These are phyloP conservation scores for Ogataea pini DNA, from an alignment of 805 yeast species.

Conservation along the genomic window DNA sequence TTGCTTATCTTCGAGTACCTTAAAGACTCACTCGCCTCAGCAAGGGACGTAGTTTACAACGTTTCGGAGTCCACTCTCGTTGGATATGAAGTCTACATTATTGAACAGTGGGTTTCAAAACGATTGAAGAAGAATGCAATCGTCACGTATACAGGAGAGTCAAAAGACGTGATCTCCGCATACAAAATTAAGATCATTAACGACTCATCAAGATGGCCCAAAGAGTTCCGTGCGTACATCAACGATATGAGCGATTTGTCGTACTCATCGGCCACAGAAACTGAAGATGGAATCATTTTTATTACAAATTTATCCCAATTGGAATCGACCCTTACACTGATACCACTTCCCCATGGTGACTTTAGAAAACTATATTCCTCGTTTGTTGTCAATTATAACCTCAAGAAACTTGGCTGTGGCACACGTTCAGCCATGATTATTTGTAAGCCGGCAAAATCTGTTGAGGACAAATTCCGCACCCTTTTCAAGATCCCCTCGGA, in stretches of 20 bases:
- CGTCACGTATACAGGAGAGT: constrained; percentile 84
- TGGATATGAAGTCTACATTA: constrained; percentile 89
- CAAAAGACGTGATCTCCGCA: constrained; percentile 61
- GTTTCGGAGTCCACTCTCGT: constrained; percentile 48
- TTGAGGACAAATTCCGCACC: constrained; percentile 78
- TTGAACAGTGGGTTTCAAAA: constrained; percentile 91
- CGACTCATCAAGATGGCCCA: constrained; percentile 48
- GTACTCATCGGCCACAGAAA: constrained; percentile 68
- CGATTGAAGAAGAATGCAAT: constrained; percentile 67
- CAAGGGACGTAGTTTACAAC: constrained; percentile 39
- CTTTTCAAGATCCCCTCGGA: constrained; percentile 59
- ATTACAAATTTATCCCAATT: constrained; percentile 82
- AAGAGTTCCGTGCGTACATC: constrained; percentile 57
- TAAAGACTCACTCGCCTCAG: constrained; percentile 38
- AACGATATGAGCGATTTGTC: constrained; percentile 59
- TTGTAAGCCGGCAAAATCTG: constrained; percentile 71
- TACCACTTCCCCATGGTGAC: constrained; percentile 66
- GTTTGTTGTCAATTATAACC: constrained; percentile 73
- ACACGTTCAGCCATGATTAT: constrained; percentile 80
- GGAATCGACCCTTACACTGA: constrained; percentile 63
- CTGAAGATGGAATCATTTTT: constrained; percentile 61
- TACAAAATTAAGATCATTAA: constrained; percentile 56
- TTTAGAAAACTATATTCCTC: constrained; percentile 45
- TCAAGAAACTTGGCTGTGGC: constrained; percentile 77
- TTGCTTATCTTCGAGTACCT: constrained; percentile 52